Evolutionary conservation across 345 rosid species (phyloP).

Genomic region (Salix caprea): DNA sequence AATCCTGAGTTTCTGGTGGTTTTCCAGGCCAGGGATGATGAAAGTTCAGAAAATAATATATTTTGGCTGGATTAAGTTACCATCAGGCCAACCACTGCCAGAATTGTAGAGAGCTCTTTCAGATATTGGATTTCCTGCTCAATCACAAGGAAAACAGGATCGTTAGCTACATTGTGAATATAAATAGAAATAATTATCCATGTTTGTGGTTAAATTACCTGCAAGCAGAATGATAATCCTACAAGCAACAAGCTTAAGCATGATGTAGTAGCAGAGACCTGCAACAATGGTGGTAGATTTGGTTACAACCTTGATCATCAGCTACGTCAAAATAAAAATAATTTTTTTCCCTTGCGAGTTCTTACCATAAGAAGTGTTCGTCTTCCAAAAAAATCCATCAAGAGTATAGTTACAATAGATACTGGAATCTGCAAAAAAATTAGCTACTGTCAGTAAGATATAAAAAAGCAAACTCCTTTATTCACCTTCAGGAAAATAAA

Average conservation of each 20-base stretch:
- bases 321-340: too few relatives aligned
- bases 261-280: slow-evolving; percentile 21
- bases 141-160: not conserved
- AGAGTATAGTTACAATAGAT: not conserved
- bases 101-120: slow-evolving; percentile 28
- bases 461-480: not conserved
- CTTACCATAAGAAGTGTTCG: slow-evolving; percentile 30
- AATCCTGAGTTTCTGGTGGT: not conserved
- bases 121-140: slow-evolving; percentile 18
- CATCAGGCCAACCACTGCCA: slow-evolving; percentile 32
- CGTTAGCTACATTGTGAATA: not conserved
- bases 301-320: not conserved
- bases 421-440: slow-evolving; percentile 22
- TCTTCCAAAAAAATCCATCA: slow-evolving; percentile 33
- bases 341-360: not conserved
- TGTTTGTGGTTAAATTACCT: slow-evolving; percentile 11
- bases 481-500: not conserved
- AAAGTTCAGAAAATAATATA: not conserved
- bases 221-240: slow-evolving; percentile 20
- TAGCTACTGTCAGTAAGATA: not conserved
- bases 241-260: slow-evolving; percentile 17
- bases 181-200: not conserved
- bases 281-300: not conserved
- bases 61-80: slow-evolving; percentile 16
- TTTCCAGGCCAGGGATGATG: not conserved